A percentile compares a stretch with the other conserved stretches of the same genome.
Conservation (phyloP, 768 basidiomycete genomes). For the Mycena epipterygia region DNA sequence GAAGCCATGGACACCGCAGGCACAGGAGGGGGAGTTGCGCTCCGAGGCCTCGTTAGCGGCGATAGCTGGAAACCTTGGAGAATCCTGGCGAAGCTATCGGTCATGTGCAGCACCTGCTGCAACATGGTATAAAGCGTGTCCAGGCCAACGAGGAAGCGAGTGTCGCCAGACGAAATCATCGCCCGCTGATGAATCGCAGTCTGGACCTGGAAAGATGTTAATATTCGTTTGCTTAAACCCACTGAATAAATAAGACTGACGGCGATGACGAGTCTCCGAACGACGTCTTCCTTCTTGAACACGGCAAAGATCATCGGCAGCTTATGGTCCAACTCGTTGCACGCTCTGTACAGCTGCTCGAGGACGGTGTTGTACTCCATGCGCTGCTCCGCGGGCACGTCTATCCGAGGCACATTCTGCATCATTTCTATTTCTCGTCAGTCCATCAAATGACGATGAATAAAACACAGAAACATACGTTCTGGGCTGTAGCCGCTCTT, state of each 20-base stretch:
- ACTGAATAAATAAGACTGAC: constrained; percentile 56
- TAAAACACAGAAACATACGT: constrained; percentile 41
- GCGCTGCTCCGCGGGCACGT: constrained; percentile 67
- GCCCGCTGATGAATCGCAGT: constrained; percentile 61
- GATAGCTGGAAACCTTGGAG: constrained; percentile 38
- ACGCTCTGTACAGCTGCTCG: constrained; percentile 61
- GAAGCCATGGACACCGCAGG: constrained; percentile 57
- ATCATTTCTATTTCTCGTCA: constrained; percentile 49
- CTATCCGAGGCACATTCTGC: constrained; percentile 47
- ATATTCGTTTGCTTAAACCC: constrained; percentile 15
- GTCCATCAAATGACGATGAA: neutral
- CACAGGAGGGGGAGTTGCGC: constrained; percentile 61
- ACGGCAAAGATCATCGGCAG: constrained; percentile 62
- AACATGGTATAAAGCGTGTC: constrained; percentile 60
- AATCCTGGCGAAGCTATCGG: constrained; percentile 53
- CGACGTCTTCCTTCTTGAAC: constrained; percentile 60
- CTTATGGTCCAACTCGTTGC: constrained; percentile 63
- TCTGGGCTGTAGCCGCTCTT: constrained; percentile 51
- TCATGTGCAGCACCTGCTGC: constrained; percentile 56
- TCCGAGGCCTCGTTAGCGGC: no score
- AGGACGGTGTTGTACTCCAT: constrained; percentile 65
- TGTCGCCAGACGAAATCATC: constrained; percentile 52
- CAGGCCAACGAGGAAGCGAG: constrained; percentile 57
- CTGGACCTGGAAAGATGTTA: constrained; percentile 50
- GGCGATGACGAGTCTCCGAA: constrained; percentile 66